Base-by-base conservation (phyloP, 768 basidiomycete genomes). In the Tulasnella calospora region DNA sequence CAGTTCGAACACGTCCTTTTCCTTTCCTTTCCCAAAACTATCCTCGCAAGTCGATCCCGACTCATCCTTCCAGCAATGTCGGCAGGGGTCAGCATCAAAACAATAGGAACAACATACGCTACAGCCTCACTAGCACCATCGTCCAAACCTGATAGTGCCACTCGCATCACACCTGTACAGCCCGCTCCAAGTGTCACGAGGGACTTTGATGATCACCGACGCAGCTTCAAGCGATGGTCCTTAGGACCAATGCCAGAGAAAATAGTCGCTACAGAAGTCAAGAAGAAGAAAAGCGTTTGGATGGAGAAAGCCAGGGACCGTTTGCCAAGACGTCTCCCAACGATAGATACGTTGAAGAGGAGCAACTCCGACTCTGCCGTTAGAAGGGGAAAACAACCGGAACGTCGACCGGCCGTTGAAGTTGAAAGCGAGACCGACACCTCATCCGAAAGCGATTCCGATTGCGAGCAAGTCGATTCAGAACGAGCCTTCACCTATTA, bases 181-280 rank as follows among this genome's bases (percentile, higher is more conserved):
- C 71, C 80, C 9, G 75, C 80, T 40, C 76, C 80, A 27, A 69
- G 70, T 15, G 44, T 79, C 35, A 27, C 74, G 23, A 41, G 23
- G 15, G 71, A 71, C 13, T 46, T 80, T 61, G 79, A 80, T 69
- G 76, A 81, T 57, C 80, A 81, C 46, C 80, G 57, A 30, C 86
- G 86, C 76, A 69, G 0, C n/a, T 57, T 78, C 38, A 73, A 55
- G 57, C 88, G 94, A 40, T 83, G 91, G 74, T 94, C 94, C 84
- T 86, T 95, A 67, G 94, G 94, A 0, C 92, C 93, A 4, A 87
- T 94, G 86, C 93, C 92, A 17, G 90, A 91, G 82, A 89, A 87
- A 77, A 86, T 89, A 77, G 84, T 89, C 76, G 84, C 84, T 4
- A 83, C 35, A 13, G 74, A 78, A 27, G 61, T 75, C 15, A 83